phyloP scores from a whole-genome alignment of 805 yeast species.

The Wickerhamomyces bisporus region DNA sequence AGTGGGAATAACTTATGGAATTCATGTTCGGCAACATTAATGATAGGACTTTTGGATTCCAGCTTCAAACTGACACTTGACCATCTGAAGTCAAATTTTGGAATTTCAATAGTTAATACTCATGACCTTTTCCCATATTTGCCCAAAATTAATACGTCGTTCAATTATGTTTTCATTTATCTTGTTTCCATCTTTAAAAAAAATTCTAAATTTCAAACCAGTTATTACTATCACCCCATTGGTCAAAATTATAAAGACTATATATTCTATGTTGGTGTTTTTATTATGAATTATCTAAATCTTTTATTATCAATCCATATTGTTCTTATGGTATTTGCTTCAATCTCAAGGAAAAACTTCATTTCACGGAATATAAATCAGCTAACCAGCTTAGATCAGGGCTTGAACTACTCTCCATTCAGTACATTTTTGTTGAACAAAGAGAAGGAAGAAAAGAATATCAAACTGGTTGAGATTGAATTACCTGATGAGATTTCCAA shows the following conservation, averaged over 20 bases:
- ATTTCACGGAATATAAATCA: constrained; percentile 22
- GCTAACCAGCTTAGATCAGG: constrained; percentile 10
- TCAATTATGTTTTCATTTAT: neutral
- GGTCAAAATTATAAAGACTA: no score
- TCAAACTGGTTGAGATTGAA: constrained; percentile 15
- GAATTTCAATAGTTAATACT: constrained; percentile 5
- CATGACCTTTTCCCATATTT: constrained; percentile 20
- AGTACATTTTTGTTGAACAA: constrained; percentile 9
- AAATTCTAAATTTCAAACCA: no score
- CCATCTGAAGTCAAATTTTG: constrained; percentile 7
- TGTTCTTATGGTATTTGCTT: constrained; percentile 19
- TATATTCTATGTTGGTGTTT: neutral
- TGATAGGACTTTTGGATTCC: constrained; percentile 11
- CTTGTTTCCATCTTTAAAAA: no score
- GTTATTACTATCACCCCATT: neutral
- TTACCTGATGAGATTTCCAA: constrained; percentile 7
- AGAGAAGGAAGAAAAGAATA: constrained; percentile 9
- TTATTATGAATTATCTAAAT: constrained; percentile 8
- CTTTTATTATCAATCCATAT: constrained; percentile 20
- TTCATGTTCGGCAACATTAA: constrained; percentile 7
- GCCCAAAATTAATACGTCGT: constrained; percentile 1
- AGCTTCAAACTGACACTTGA: constrained; percentile 6
- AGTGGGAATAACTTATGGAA: constrained; percentile 15
- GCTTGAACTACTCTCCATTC: constrained; percentile 1
- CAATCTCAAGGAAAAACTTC: constrained; percentile 20